Evolutionary conservation across 129 eudicot genomes (phyloP).

Genomic region (Gnaphalium uliginosum): DNA sequence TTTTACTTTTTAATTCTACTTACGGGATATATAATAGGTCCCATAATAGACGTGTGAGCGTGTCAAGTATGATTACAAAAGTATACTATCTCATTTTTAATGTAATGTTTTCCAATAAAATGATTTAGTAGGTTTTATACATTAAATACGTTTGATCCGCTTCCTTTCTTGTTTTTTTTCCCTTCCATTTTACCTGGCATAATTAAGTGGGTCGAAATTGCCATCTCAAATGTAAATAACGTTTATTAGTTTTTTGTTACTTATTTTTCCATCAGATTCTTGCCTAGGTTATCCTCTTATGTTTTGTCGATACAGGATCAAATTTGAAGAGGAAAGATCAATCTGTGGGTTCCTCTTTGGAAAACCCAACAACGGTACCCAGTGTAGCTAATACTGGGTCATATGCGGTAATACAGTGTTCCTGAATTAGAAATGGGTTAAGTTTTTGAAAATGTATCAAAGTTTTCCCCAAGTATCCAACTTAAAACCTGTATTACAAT

Average conservation of each 20-base stretch:
- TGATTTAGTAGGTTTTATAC: neutral
- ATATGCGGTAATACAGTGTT: slow-evolving; percentile 37
- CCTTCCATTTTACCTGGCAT: neutral
- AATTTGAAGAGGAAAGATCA: slow-evolving; percentile 50
- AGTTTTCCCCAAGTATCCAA: neutral
- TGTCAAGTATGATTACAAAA: no score
- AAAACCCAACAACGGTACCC: slow-evolving; percentile 8
- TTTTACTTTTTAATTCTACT: neutral
- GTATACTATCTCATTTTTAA: neutral
- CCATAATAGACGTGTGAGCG: no score
- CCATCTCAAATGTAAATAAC: neutral
- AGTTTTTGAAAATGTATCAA: neutral
- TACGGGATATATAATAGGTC: no score
- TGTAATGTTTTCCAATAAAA: neutral
- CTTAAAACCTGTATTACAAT: neutral
- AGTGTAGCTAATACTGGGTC: slow-evolving; percentile 14
- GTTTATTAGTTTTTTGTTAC: neutral
- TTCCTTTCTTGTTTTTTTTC: no score
- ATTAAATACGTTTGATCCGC: no score
- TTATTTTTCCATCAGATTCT: neutral
- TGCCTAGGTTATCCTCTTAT: neutral
- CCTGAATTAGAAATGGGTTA: neutral
- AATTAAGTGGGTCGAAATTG: neutral
- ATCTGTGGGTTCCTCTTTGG: slow-evolving; percentile 28
- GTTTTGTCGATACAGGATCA: slow-evolving; percentile 37